Conservation (phyloP, 176 grass and related monocot species). For the Raddia guianensis region DNA sequence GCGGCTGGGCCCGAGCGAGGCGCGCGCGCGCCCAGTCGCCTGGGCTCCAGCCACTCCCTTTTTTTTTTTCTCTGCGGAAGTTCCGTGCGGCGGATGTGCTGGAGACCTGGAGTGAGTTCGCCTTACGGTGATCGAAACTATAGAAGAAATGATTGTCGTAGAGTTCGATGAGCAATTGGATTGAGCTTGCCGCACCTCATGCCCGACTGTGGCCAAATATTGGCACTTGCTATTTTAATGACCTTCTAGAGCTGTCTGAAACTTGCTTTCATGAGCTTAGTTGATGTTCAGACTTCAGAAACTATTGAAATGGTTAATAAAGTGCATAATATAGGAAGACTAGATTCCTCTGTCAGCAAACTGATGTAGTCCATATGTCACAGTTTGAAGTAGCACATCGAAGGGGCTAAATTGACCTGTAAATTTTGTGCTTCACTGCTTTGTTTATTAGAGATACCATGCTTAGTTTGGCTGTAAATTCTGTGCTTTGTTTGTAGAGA, state of each 20-base stretch:
- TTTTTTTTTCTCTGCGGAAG: not conserved
- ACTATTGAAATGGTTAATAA: constrained; percentile 9
- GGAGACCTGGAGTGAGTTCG: not conserved
- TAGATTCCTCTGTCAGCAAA: not conserved
- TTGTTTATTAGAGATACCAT: not conserved
- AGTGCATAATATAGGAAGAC: not conserved
- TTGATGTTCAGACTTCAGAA: not conserved
- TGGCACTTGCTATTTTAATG: not conserved
- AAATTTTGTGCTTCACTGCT: not conserved
- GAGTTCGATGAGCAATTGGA: not conserved
- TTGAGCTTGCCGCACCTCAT: not conserved
- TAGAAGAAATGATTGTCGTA: not conserved
- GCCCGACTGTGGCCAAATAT: not conserved
- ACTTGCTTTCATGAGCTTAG: not conserved
- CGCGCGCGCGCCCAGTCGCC: too few relatives aligned
- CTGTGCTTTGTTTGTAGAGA: not conserved
- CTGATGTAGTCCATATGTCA: not conserved
- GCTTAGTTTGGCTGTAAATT: not conserved
- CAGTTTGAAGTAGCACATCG: not conserved
- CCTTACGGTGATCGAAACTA: not conserved
- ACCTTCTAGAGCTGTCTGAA: not conserved
- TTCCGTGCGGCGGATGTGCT: not conserved
- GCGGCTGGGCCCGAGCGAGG: too few relatives aligned
- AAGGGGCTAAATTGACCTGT: not conserved
- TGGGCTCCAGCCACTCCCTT: too few relatives aligned